Percentiles rank a stretch among this genome's conserved stretches.
Conservation (phyloP, 2,329 filamentous ascomycete species). For the Exophiala sp. region DNA sequence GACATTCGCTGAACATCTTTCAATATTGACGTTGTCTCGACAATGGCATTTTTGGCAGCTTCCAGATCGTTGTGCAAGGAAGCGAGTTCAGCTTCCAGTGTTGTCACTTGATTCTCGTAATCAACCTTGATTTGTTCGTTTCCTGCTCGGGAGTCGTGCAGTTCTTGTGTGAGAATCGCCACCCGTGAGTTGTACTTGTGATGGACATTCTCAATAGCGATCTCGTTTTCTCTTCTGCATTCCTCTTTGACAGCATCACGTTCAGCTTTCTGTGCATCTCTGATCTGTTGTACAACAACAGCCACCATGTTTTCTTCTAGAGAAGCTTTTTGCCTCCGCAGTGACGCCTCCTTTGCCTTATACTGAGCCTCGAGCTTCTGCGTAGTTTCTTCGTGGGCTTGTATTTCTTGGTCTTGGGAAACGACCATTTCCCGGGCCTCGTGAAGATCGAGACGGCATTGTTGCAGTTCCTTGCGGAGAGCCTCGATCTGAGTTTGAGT, state of each 20-base stretch:
- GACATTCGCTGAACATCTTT: constrained; percentile 19
- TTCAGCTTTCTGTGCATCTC: constrained; percentile 22
- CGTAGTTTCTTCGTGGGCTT: constrained; percentile 25
- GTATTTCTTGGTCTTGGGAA: constrained; percentile 22
- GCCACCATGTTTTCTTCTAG: constrained; percentile 26
- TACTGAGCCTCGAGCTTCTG: constrained; percentile 30
- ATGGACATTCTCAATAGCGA: constrained; percentile 15
- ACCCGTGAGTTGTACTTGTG: constrained; percentile 25
- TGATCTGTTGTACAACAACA: constrained; percentile 24
- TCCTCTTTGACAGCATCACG: constrained; percentile 18
- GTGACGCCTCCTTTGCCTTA: constrained; percentile 21
- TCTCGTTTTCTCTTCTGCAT: constrained; percentile 15
- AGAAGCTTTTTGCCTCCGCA: constrained; percentile 18
- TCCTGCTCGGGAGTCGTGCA: constrained; percentile 16
- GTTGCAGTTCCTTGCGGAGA: constrained; percentile 20
- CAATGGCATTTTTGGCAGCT: constrained; percentile 18
- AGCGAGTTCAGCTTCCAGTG: constrained; percentile 14
- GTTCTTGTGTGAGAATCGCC: constrained; percentile 22
- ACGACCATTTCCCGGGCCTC: constrained; percentile 20
- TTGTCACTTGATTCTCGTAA: constrained; percentile 16
- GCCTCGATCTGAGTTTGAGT: constrained; percentile 4
- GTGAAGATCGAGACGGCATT: constrained; percentile 23
- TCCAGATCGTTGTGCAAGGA: constrained; percentile 19
- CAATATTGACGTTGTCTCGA: constrained; percentile 18
- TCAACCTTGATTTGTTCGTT: constrained; percentile 15